Base-by-base conservation (phyloP, 345 rosid genomes). In the Ceriops tagal region DNA sequence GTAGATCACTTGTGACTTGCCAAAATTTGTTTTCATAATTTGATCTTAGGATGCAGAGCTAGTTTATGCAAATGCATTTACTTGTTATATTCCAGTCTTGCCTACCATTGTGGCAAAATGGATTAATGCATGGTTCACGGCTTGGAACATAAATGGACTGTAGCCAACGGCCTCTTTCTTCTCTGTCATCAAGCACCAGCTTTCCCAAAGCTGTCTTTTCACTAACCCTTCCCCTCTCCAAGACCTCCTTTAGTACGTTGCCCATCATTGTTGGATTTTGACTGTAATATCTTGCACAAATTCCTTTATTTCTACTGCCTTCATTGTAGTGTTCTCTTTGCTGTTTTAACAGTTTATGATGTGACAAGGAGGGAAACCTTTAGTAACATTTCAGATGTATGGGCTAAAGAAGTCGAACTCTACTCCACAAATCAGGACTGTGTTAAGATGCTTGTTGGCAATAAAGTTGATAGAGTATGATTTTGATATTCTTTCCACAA, bases 391-490 rank as follows among this genome's bases (percentile, higher is more conserved):
- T 84, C 89, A 35, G 91, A 93, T 68, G 88, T 91, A 55, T 93
- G 98, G 98, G 85, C 92, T 64, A 93, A 93, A 79, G 98, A 93
- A 82, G 84, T 89, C 71, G 96, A 87, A 65, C 92, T 93, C 49
- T 86, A 86, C 64, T 86, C 88, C 22, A 88, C 95, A 19, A 89
- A 89, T 77, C 89, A 75, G 74, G 87, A 88, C 67, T 89, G 98
- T 73, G 85, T 89, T 59, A 91, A 86, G 88, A 88, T 93, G 88
- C 97, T 93, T 19, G 98, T 93, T 31, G 98, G 97, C 37, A 93
- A 93, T 78, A 89, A 93, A 89, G 90, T 93, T 43, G 98, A 93
- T 65, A 80, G 74, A 78, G 98, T 91, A 80, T 83, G 91, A 74
- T 67, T 15, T 61, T 15, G 2, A 15, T 61, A 31, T 57, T 69